Evolutionary conservation across 192 early-diverging fungal species (phyloP).

Genomic region (Backusella morwellensis): DNA sequence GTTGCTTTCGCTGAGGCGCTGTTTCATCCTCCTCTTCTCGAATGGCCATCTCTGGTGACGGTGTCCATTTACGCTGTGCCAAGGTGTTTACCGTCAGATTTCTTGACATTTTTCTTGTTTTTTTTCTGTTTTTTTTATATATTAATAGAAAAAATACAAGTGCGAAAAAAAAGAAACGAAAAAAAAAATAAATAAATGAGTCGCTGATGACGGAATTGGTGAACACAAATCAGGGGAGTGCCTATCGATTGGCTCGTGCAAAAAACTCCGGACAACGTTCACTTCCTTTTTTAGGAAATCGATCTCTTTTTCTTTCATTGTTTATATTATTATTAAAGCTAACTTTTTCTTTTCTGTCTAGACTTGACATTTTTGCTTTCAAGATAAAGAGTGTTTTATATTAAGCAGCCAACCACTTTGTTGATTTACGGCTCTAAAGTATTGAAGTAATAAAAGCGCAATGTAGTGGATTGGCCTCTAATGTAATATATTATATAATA

Average conservation of each 20-base stretch:
- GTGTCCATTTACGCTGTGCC: conserved; percentile 6
- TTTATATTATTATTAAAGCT: background rate
- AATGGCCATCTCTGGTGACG: conserved; percentile 11
- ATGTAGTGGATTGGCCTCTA: background rate
- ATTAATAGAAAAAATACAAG: background rate
- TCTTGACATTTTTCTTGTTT: conserved; percentile 1
- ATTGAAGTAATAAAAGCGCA: background rate
- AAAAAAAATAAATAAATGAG: background rate
- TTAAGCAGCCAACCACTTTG: background rate
- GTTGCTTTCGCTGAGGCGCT: background rate
- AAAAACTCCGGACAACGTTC: background rate
- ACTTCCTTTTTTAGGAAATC: background rate
- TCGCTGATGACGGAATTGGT: background rate
- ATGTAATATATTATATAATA: background rate
- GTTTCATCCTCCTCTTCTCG: conserved; percentile 8
- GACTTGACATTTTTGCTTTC: background rate
- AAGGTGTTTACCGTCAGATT: conserved; percentile 7
- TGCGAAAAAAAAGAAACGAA: background rate
- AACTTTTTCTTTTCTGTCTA: background rate
- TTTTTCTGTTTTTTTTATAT: background rate
- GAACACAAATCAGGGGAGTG: background rate
- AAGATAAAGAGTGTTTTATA: background rate
- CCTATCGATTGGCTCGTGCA: background rate
- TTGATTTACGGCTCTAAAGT: background rate
- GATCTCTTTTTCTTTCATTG: background rate